Evolutionary conservation across 2,329 filamentous ascomycete genomes (phyloP).

Genomic region (Phyllachora maydis): DNA sequence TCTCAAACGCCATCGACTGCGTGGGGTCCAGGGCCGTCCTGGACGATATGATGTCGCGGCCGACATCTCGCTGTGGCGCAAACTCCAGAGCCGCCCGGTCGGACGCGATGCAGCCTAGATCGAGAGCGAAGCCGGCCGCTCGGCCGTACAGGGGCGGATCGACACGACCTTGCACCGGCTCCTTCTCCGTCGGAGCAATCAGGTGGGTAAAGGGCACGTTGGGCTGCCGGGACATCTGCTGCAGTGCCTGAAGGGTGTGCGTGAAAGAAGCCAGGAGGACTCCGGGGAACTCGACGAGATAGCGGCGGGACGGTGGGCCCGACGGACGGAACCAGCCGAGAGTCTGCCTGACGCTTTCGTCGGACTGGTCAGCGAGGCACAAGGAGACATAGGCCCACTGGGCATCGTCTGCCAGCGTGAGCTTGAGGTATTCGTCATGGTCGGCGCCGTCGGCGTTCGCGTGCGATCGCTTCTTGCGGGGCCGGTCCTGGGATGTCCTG

Average conservation of each 20-base stretch:
- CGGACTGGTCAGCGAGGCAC: conserved; percentile 8
- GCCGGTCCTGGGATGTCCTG: conserved; percentile 4
- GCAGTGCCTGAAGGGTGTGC: too few species aligned
- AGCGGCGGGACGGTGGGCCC: too few species aligned
- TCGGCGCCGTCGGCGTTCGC: background rate
- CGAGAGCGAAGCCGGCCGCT: conserved; percentile 24
- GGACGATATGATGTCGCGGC: conserved; percentile 7
- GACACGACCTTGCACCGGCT: conserved; percentile 8
- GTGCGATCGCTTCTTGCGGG: conserved; percentile 1
- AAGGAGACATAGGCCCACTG: conserved; percentile 11
- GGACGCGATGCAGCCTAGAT: conserved; percentile 14
- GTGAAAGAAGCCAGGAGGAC: too few species aligned
- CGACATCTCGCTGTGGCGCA: conserved; percentile 3
- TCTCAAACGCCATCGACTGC: conserved; percentile 27
- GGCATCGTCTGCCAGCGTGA: conserved; percentile 12
- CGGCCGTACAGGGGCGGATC: conserved; percentile 28
- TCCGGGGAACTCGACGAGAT: too few species aligned
- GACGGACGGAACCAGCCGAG: conserved; percentile 12
- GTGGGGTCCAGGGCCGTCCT: conserved; percentile 27
- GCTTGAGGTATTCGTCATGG: conserved; percentile 1
- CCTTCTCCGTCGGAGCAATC: conserved; percentile 13
- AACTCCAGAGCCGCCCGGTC: conserved; percentile 7
- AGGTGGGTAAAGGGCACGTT: conserved; percentile 27
- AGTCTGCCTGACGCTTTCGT: conserved; percentile 6
- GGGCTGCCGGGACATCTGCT: too few species aligned